A percentile compares a stretch with the other conserved stretches of the same genome.
These are phyloP conservation scores for Melanogaster broomeanus DNA, from an alignment of 768 basidiomycete genomes.

Conservation along the genomic window DNA sequence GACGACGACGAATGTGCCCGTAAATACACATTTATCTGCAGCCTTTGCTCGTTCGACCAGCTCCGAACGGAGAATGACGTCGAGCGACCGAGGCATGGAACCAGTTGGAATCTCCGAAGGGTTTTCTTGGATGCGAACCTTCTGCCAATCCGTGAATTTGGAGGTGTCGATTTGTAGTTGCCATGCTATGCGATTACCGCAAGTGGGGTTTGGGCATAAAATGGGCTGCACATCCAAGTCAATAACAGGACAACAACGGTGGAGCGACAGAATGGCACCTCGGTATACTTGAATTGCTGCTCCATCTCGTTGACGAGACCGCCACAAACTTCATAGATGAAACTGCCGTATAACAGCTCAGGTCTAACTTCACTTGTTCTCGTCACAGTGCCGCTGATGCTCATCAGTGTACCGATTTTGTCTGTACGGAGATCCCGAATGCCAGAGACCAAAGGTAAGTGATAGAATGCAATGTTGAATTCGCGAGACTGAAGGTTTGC, in stretches of 20 bases:
- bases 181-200: constrained; percentile 89
- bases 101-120: constrained; percentile 98
- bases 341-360: constrained; percentile 91
- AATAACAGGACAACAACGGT: constrained; percentile 7
- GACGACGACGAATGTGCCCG: constrained; percentile 96
- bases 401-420: constrained; percentile 91
- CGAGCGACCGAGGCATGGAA: constrained; percentile 95
- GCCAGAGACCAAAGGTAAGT: constrained; percentile 89
- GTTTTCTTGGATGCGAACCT: constrained; percentile 98
- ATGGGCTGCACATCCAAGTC: constrained; percentile 60
- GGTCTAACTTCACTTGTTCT: constrained; percentile 97
- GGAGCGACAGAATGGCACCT: constrained; percentile 48
- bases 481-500: constrained; percentile 89
- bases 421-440: constrained; percentile 93
- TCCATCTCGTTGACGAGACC: constrained; percentile 91
- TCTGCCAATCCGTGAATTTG: constrained; percentile 99
- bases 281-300: constrained; percentile 99
- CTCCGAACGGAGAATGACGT: constrained; percentile 93
- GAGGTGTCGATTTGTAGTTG: constrained; percentile 94
- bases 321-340: constrained; percentile 87
- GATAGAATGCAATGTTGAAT: constrained; percentile 95
- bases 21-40: constrained; percentile 98
- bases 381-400: constrained; percentile 96
- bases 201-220: constrained; percentile 92
- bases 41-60: constrained; percentile 99